Conservation (phyloP, 1,284 basidiomycete species). For the Lentinula novae-zelandiae region DNA sequence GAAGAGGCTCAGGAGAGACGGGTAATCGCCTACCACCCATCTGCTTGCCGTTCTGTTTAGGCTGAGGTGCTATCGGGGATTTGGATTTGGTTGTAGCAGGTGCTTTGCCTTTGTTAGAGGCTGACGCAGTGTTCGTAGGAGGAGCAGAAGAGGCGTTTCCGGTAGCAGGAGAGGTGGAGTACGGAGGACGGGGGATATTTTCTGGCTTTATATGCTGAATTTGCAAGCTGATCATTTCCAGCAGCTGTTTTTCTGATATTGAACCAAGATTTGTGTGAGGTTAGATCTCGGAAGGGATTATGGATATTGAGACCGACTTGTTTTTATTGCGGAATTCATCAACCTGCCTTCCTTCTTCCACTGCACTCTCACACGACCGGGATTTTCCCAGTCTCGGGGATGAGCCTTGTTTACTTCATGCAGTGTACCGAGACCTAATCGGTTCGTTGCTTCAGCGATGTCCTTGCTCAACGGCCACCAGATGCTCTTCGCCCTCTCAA, state of each 20-base stretch:
- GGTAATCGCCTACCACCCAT: conserved; percentile 29
- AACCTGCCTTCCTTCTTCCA: conserved; percentile 79
- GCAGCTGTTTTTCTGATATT: conserved; percentile 78
- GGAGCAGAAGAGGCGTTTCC: conserved; percentile 20
- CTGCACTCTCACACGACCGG: conserved; percentile 88
- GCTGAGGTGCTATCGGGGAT: conserved; percentile 33
- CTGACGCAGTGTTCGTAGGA: conserved; percentile 13
- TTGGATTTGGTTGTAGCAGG: conserved; percentile 25
- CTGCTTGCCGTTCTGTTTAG: conserved; percentile 9
- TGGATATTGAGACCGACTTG: conserved; percentile 56
- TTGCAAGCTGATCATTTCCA: conserved; percentile 72
- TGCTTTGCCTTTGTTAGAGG: conserved; percentile 32
- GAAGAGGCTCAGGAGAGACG: conserved; percentile 51
- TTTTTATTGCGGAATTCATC: conserved; percentile 71
- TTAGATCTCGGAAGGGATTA: neutral
- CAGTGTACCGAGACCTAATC: conserved; percentile 75
- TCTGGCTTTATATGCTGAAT: conserved; percentile 75
- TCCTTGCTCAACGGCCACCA: conserved; percentile 95
- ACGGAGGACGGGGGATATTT: conserved; percentile 67
- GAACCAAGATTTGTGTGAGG: neutral
- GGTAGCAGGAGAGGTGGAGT: conserved; percentile 32
- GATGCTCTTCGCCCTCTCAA: conserved; percentile 76
- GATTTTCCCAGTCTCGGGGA: conserved; percentile 96
- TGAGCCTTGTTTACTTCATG: conserved; percentile 90
- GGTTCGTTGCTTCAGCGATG: conserved; percentile 80